Conservation (phyloP, 2,329 filamentous ascomycete species). For the Colletotrichum echinochloae region DNA sequence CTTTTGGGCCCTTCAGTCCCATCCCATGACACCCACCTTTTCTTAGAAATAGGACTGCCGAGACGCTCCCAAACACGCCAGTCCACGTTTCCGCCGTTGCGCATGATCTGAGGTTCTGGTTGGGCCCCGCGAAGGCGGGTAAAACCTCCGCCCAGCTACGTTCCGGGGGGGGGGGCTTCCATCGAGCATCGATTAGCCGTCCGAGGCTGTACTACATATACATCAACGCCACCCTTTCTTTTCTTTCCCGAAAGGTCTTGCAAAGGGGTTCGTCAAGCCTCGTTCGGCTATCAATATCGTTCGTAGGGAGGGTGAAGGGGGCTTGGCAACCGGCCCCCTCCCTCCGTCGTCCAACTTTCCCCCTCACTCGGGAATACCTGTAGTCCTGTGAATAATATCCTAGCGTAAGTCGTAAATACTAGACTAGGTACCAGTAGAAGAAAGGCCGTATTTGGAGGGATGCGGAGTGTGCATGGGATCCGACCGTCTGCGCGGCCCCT, state of each 20-base stretch:
- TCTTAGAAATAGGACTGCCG: neutral
- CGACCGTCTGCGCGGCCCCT: neutral
- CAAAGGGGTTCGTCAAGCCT: neutral
- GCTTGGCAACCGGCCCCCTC: neutral
- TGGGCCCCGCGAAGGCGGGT: neutral
- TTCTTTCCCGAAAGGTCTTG: neutral
- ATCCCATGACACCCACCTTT: neutral
- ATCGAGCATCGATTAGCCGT: neutral
- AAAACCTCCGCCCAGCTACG: neutral
- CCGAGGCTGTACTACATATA: neutral
- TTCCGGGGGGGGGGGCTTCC: neutral
- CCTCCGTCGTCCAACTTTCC: neutral
- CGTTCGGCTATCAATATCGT: neutral
- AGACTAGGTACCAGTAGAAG: no score
- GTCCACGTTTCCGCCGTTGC: conserved; percentile 4
- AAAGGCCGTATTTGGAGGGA: neutral
- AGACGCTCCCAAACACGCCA: neutral
- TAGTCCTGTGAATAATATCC: no score
- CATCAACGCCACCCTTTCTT: neutral
- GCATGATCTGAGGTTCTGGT: neutral
- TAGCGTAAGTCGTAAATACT: no score
- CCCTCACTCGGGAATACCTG: neutral
- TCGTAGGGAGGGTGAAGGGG: neutral
- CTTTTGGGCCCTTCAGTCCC: neutral
- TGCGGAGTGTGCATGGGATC: neutral